phyloP scores from a whole-genome alignment of 352 stramenopile species.

The Phytophthora melonis region DNA sequence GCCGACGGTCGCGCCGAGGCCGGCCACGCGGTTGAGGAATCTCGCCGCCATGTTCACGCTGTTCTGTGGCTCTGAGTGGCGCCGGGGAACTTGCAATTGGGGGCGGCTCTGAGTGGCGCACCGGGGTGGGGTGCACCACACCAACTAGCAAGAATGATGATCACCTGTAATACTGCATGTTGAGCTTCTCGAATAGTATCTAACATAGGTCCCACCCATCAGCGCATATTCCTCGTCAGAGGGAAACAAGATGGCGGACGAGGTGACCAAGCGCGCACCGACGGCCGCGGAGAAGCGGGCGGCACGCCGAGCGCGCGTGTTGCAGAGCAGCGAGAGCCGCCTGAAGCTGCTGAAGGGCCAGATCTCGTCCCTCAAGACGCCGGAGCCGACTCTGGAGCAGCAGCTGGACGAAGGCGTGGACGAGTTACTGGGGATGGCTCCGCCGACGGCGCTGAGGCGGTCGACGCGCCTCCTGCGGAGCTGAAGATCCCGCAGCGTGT shows the following conservation, averaged over 20 bases:
- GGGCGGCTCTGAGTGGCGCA: constrained; percentile 26
- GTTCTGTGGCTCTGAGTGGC: constrained; percentile 40
- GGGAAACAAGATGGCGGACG: not conserved
- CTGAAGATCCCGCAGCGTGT: constrained; percentile 59
- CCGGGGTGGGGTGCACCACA: constrained; percentile 17
- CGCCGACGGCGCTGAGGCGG: not conserved
- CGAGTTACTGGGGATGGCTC: constrained; percentile 43
- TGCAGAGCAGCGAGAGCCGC: constrained; percentile 67
- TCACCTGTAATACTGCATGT: constrained; percentile 13
- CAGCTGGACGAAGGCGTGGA: constrained; percentile 54
- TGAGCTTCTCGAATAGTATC: not conserved
- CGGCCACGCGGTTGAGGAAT: constrained; percentile 81
- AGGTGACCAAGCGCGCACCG: constrained; percentile 10
- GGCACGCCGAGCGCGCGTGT: constrained; percentile 65
- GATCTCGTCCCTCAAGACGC: constrained; percentile 62
- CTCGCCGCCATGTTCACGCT: constrained; percentile 64
- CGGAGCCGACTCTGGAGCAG: constrained; percentile 46
- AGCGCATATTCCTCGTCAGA: not conserved
- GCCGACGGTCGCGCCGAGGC: constrained; percentile 64
- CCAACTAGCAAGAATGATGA: constrained; percentile 8
- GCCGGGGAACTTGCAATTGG: constrained; percentile 27
- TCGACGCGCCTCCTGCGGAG: constrained; percentile 5
- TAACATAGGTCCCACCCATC: constrained; percentile 11
- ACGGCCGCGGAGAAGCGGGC: constrained; percentile 73
- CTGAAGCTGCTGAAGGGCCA: constrained; percentile 77